Evolutionary conservation across 768 basidiomycete genomes (phyloP).

Genomic region (Podaxis sp.): DNA sequence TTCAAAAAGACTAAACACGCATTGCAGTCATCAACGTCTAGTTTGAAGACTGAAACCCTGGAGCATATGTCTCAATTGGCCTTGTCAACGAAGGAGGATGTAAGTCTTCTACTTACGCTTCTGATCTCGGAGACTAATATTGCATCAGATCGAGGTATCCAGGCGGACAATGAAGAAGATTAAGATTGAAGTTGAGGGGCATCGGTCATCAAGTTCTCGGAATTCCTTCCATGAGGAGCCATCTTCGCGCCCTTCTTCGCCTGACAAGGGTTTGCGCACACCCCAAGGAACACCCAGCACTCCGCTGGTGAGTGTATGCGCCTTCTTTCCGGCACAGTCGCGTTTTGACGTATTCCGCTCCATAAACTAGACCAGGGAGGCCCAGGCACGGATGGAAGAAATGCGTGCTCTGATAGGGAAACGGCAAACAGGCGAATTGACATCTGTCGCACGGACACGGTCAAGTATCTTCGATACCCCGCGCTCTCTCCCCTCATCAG

Average conservation of each 20-base stretch:
- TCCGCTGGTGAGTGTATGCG: conserved; percentile 39
- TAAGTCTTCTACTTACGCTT: conserved; percentile 32
- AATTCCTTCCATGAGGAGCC: conserved; percentile 29
- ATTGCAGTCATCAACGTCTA: conserved; percentile 26
- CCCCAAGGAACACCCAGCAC: conserved; percentile 36
- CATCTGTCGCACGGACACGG: conserved; percentile 48
- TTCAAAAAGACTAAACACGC: conserved; percentile 38
- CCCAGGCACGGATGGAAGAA: conserved; percentile 78
- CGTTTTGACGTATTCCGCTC: background rate
- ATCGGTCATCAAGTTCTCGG: conserved; percentile 26
- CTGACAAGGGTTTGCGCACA: conserved; percentile 53
- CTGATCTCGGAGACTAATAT: conserved; percentile 8
- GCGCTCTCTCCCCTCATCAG: conserved; percentile 20
- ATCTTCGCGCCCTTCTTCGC: conserved; percentile 51
- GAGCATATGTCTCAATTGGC: conserved; percentile 50
- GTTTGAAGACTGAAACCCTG: conserved; percentile 35
- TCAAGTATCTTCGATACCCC: conserved; percentile 36
- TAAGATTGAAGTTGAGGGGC: conserved; percentile 62
- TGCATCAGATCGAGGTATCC: conserved; percentile 65
- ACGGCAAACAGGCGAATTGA: conserved; percentile 47
- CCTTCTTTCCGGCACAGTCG: background rate
- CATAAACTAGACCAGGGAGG: conserved; percentile 63
- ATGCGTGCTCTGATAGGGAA: conserved; percentile 74
- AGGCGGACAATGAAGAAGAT: conserved; percentile 74
- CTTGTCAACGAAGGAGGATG: conserved; percentile 65